Percentiles rank a stretch among this genome's conserved stretches.
phyloP scores from a whole-genome alignment of 2,329 filamentous ascomycete genomes.

The Monosporascus sp. region DNA sequence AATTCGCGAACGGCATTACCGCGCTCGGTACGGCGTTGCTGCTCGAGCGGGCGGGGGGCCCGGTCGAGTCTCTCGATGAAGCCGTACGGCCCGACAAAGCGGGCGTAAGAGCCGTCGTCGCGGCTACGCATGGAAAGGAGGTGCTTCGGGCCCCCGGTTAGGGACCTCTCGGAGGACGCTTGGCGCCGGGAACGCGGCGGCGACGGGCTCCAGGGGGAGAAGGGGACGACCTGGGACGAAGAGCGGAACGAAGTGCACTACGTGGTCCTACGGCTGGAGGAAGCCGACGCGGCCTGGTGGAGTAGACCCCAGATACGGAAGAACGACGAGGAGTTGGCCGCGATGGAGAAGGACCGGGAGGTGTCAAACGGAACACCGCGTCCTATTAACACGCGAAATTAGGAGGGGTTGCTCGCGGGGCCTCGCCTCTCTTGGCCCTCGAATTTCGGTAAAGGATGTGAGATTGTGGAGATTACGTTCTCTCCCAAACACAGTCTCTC shows the following conservation, averaged over 20 bases:
- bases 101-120: too few relatives aligned
- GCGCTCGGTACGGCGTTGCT: neutral
- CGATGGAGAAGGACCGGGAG: neutral
- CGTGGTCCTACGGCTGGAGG: neutral
- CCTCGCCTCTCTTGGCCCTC: too few relatives aligned
- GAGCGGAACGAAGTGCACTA: neutral
- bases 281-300: neutral
- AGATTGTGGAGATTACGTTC: too few relatives aligned
- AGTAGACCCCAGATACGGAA: neutral
- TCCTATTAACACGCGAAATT: too few relatives aligned
- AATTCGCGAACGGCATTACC: neutral
- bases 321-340: neutral
- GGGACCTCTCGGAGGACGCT: neutral
- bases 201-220: too few relatives aligned
- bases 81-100: neutral
- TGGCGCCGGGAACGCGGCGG: too few relatives aligned
- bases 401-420: too few relatives aligned
- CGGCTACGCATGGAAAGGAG: neutral
- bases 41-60: neutral
- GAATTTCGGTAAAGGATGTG: too few relatives aligned
- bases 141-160: neutral
- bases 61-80: neutral
- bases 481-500: too few relatives aligned
- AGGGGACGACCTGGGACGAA: too few relatives aligned
- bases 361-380: too few relatives aligned